Evolutionary conservation across 2,329 filamentous ascomycete species (phyloP).

Genomic region (Pestalotiopsis sp.): DNA sequence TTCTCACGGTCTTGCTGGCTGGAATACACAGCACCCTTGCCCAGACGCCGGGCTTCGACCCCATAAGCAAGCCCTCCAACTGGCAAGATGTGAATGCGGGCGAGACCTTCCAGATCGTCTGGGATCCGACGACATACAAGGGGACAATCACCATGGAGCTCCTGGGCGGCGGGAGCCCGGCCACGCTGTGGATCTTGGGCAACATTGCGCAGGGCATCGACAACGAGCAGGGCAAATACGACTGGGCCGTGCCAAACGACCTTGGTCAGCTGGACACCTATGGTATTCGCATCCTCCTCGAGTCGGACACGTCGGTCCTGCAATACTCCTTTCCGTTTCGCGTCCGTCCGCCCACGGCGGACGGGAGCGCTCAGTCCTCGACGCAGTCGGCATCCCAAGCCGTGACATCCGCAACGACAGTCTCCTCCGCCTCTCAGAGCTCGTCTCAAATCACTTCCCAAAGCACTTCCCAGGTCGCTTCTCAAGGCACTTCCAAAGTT

Average conservation of each 20-base stretch:
- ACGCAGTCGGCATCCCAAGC: neutral
- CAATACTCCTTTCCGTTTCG: slow-evolving; percentile 2
- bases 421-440: neutral
- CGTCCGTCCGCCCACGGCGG: neutral
- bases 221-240: neutral
- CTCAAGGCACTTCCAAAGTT: neutral
- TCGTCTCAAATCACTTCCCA: neutral
- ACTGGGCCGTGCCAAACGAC: neutral
- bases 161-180: neutral
- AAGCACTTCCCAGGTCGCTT: neutral
- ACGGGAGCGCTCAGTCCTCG: neutral
- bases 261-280: neutral
- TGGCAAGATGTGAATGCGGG: neutral
- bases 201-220: neutral
- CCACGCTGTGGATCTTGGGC: neutral
- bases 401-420: neutral
- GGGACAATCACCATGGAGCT: neutral
- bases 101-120: slow-evolving; percentile 1
- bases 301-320: neutral
- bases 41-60: slow-evolving; percentile 4
- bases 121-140: neutral
- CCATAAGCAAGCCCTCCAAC: neutral
- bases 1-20: neutral
- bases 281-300: slow-evolving; percentile 6
- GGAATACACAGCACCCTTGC: neutral